Conservation (phyloP, 2,329 filamentous ascomycete genomes). For the Beauveria sp. region DNA sequence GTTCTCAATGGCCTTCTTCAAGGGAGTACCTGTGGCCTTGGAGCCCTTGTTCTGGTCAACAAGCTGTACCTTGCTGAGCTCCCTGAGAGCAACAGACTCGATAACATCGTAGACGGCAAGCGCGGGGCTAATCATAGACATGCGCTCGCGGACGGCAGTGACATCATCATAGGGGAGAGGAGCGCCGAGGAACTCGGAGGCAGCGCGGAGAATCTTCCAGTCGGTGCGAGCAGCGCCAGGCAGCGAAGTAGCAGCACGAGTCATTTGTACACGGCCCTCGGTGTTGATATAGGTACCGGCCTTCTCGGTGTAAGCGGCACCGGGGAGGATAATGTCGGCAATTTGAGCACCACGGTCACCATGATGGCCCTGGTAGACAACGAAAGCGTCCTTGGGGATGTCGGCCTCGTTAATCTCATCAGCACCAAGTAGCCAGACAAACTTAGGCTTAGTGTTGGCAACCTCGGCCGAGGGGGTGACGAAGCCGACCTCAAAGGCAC, state of each 20-base stretch:
- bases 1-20: slow-evolving; percentile 85
- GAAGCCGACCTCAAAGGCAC: slow-evolving; percentile 94
- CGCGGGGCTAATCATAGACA: slow-evolving; percentile 89
- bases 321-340: slow-evolving; percentile 88
- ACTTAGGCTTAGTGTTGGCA: slow-evolving; percentile 81
- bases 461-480: slow-evolving; percentile 75
- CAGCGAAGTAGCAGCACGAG: slow-evolving; percentile 78
- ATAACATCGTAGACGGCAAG: slow-evolving; percentile 86
- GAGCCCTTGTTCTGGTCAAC: slow-evolving; percentile 93
- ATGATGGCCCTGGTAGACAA: slow-evolving; percentile 97
- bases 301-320: slow-evolving; percentile 96
- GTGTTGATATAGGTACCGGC: slow-evolving; percentile 95
- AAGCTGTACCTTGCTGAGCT: slow-evolving; percentile 86
- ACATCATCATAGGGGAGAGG: slow-evolving; percentile 92
- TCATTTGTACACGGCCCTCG: slow-evolving; percentile 91
- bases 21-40: slow-evolving; percentile 60
- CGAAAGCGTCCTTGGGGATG: slow-evolving; percentile 91
- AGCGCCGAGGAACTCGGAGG: slow-evolving; percentile 80
- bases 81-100: slow-evolving; percentile 66
- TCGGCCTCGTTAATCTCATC: slow-evolving; percentile 82
- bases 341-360: slow-evolving; percentile 89
- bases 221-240: slow-evolving; percentile 88
- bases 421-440: slow-evolving; percentile 92
- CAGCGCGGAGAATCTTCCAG: slow-evolving; percentile 97
- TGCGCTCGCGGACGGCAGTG: slow-evolving; percentile 79